A percentile compares a stretch with the other conserved stretches of the same genome.
These are phyloP conservation scores for Multifurca ochricompacta DNA, from an alignment of 768 basidiomycete species.

Conservation along the genomic window DNA sequence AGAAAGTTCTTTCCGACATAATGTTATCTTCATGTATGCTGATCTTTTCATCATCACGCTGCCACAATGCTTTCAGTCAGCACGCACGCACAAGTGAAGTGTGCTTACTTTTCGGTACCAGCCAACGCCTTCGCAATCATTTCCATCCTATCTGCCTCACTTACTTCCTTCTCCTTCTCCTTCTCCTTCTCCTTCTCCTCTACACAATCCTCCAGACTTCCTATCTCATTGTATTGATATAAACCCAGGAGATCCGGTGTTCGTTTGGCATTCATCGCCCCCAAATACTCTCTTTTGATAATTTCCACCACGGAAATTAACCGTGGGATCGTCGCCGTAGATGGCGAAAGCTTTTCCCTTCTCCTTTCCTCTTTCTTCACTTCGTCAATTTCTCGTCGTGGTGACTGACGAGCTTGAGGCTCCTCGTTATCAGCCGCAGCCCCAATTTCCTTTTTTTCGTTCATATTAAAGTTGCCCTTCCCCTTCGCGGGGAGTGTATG, in stretches of 20 bases:
- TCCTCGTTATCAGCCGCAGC: not conserved
- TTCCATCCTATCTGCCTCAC: conserved; percentile 23
- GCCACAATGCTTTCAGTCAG: too few species aligned
- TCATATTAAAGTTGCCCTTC: not conserved
- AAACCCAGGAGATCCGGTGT: conserved; percentile 37
- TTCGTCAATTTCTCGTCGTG: conserved; percentile 5
- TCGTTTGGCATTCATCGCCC: conserved; percentile 34
- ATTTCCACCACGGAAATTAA: conserved; percentile 77
- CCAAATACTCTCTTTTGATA: conserved; percentile 73
- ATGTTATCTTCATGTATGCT: conserved; percentile 64
- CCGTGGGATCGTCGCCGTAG: conserved; percentile 43
- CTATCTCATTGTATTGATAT: conserved; percentile 72
- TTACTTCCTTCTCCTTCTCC: conserved; percentile 29
- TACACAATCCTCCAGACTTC: conserved; percentile 40
- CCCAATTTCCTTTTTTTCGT: conserved; percentile 7
- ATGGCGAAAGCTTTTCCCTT: conserved; percentile 28
- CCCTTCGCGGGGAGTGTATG: conserved; percentile 48
- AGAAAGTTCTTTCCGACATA: conserved; percentile 41
- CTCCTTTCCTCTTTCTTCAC: conserved; percentile 9
- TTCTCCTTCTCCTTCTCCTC: conserved; percentile 23
- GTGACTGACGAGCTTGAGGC: conserved; percentile 4
- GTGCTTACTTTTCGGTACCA: conserved; percentile 53
- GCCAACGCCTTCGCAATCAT: conserved; percentile 36
- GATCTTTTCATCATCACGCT: conserved; percentile 39
- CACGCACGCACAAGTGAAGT: too few species aligned